Conservation (phyloP, 768 basidiomycete species). For the Suillus discolor region DNA sequence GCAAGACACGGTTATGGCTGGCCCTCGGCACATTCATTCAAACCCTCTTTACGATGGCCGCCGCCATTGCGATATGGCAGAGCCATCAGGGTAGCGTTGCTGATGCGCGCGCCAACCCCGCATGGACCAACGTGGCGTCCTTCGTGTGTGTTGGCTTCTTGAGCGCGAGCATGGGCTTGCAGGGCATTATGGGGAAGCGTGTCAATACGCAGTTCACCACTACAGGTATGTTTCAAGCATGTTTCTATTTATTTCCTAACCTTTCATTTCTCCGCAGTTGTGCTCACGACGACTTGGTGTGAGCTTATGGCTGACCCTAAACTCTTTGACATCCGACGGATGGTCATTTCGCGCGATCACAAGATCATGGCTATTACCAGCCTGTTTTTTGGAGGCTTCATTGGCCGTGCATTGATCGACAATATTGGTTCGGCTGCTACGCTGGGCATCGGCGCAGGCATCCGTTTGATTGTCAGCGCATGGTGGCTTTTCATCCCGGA, state of each 20-base stretch:
- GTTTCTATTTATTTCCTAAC: constrained; percentile 5
- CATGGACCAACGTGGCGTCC: constrained; percentile 69
- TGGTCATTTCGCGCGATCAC: constrained; percentile 67
- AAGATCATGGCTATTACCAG: constrained; percentile 63
- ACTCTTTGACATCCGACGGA: constrained; percentile 59
- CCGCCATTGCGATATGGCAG: constrained; percentile 72
- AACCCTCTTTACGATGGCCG: constrained; percentile 74
- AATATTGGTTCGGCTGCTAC: constrained; percentile 62
- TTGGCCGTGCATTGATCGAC: constrained; percentile 59
- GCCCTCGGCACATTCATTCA: constrained; percentile 71
- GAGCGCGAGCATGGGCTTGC: constrained; percentile 79
- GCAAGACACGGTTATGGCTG: constrained; percentile 77
- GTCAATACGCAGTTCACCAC: constrained; percentile 80
- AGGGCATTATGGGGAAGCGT: constrained; percentile 85
- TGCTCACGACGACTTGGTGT: constrained; percentile 88
- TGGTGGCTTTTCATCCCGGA: constrained; percentile 67
- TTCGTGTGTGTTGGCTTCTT: constrained; percentile 79
- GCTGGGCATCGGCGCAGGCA: constrained; percentile 65
- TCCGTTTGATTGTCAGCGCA: constrained; percentile 61
- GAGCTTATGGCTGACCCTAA: constrained; percentile 83
- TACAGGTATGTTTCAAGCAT: constrained; percentile 51
- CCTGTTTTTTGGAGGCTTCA: constrained; percentile 81
- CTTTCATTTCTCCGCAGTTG: constrained; percentile 46
- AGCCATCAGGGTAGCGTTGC: constrained; percentile 59
- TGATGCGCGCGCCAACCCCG: constrained; percentile 55